A percentile compares a stretch with the other conserved stretches of the same genome.
phyloP scores from a whole-genome alignment of 805 yeast species.

The Cyberlindnera samutprakarnensis region DNA sequence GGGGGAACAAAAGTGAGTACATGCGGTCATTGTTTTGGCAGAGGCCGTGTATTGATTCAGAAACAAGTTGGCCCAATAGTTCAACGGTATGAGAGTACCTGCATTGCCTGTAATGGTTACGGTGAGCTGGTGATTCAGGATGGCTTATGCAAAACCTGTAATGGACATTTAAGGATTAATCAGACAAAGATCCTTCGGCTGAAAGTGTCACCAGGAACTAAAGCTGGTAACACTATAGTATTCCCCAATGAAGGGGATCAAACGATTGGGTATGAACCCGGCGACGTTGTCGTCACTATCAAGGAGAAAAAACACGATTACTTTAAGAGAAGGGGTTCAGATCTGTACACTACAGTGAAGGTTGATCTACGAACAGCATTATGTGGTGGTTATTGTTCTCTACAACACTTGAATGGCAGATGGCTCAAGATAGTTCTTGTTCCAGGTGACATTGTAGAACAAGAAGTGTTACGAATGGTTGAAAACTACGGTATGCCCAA shows the following conservation, averaged over 20 bases:
- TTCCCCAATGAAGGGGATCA: constrained; percentile 62
- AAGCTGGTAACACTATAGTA: constrained; percentile 42
- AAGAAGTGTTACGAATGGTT: constrained; percentile 40
- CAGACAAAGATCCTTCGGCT: constrained; percentile 45
- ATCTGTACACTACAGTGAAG: constrained; percentile 35
- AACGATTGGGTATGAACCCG: constrained; percentile 50
- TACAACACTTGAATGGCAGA: constrained; percentile 31
- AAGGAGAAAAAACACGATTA: constrained; percentile 27
- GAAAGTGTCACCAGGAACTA: constrained; percentile 48
- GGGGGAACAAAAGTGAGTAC: constrained; percentile 33
- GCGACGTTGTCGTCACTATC: constrained; percentile 56
- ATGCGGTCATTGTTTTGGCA: constrained; percentile 35
- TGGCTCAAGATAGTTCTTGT: constrained; percentile 31
- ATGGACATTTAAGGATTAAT: constrained; percentile 38
- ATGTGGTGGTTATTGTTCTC: constrained; percentile 43
- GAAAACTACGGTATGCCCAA: constrained; percentile 58
- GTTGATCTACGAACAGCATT: constrained; percentile 48
- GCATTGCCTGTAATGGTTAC: constrained; percentile 36
- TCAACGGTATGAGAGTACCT: constrained; percentile 36
- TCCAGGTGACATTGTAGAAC: constrained; percentile 46
- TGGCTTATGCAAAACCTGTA: constrained; percentile 34
- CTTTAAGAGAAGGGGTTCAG: constrained; percentile 36
- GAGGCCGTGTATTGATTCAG: constrained; percentile 33
- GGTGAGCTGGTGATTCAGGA: constrained; percentile 28
- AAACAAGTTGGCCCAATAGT: constrained; percentile 37